A percentile compares a stretch with the other conserved stretches of the same genome.
These are phyloP conservation scores for Aspergillus texensis DNA, from an alignment of 2,329 filamentous ascomycete species.

Conservation along the genomic window DNA sequence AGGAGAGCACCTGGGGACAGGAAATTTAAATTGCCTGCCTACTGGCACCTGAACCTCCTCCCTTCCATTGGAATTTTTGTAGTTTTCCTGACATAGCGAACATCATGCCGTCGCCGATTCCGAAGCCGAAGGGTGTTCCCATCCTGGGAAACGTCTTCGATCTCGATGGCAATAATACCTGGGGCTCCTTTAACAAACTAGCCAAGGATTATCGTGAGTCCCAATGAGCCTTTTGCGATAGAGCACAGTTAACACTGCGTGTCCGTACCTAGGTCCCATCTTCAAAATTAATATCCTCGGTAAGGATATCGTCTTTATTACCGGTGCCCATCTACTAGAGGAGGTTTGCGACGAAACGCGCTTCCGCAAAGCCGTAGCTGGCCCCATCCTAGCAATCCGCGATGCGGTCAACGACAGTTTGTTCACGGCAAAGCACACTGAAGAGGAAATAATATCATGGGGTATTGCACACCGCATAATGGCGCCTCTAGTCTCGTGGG, in stretches of 20 bases:
- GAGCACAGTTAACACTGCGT: background rate
- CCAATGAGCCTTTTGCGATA: background rate
- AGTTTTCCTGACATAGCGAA: background rate
- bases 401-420: constrained; percentile 66
- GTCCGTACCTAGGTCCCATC: constrained; percentile 54
- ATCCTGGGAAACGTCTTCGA: constrained; percentile 57
- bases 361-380: constrained; percentile 58
- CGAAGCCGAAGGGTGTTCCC: constrained; percentile 54
- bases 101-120: constrained; percentile 52
- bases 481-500: constrained; percentile 48
- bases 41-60: background rate
- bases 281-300: constrained; percentile 58
- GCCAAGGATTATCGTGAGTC: constrained; percentile 51
- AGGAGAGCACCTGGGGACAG: background rate
- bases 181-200: constrained; percentile 53
- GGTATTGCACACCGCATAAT: constrained; percentile 61
- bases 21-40: constrained; percentile 9
- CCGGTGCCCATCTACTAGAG: constrained; percentile 59
- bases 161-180: constrained; percentile 53
- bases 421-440: constrained; percentile 59
- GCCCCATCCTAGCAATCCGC: constrained; percentile 58
- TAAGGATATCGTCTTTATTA: constrained; percentile 54
- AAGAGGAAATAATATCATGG: constrained; percentile 55
- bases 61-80: background rate
- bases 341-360: constrained; percentile 69